Evolutionary conservation across 192 early-diverging fungal genomes (phyloP).

Genomic region (Dissophora ornata): DNA sequence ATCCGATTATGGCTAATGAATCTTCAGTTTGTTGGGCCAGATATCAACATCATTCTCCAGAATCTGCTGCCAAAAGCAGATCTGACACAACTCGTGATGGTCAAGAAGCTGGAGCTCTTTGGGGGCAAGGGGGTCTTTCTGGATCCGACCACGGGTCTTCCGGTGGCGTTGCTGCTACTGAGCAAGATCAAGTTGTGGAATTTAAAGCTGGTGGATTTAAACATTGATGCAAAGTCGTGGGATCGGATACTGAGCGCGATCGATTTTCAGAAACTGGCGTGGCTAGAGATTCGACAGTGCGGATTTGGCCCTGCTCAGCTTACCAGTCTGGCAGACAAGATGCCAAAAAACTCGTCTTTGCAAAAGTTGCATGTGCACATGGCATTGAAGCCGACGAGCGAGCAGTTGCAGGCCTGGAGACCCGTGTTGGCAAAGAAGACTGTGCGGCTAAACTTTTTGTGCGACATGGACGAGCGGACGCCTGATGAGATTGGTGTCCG

Average conservation of each 20-base stretch:
- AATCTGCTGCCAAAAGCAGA: not conserved
- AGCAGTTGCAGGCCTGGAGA: not conserved
- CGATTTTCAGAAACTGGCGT: not conserved
- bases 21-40: not conserved
- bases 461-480: not conserved
- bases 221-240: not conserved
- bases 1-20: not conserved
- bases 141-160: not conserved
- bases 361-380: not conserved
- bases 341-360: not conserved
- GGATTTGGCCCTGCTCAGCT: not conserved
- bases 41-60: not conserved
- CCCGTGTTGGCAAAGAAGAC: not conserved
- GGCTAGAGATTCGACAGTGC: not conserved
- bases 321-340: not conserved
- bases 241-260: not conserved
- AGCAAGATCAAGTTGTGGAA: not conserved
- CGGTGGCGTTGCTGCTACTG: not conserved
- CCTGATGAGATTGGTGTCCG: not conserved
- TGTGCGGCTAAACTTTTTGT: not conserved
- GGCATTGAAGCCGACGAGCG: not conserved
- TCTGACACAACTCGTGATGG: not conserved
- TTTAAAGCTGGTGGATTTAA: not conserved
- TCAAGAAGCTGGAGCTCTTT: constrained; percentile 1
- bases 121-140: constrained; percentile 1